These are phyloP conservation scores for Escallonia herrerae DNA, from an alignment of 129 eudicot genomes.

Conservation along the genomic window DNA sequence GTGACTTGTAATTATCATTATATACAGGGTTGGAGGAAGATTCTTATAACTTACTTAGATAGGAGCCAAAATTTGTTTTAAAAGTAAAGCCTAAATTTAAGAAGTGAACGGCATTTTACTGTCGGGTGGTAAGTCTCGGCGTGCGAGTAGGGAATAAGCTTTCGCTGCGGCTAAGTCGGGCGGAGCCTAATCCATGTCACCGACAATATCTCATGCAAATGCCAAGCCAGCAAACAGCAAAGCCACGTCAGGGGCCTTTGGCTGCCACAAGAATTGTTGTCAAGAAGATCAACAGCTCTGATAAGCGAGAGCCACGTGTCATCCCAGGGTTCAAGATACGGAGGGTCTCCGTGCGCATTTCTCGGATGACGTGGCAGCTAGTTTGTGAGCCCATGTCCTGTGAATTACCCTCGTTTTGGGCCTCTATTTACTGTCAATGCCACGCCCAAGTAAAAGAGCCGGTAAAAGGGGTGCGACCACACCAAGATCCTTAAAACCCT, in stretches of 20 bases:
- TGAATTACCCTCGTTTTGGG: neutral
- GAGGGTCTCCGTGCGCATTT: slow-evolving; percentile 8
- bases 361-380: slow-evolving; percentile 26
- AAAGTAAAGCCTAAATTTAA: no score
- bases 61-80: no score
- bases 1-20: no score
- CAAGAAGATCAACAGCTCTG: neutral
- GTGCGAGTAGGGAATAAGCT: no score
- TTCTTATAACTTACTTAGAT: no score
- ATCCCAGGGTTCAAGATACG: neutral
- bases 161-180: no score
- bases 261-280: neutral
- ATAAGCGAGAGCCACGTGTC: neutral
- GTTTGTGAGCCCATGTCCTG: neutral
- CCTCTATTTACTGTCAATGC: slow-evolving; percentile 13
- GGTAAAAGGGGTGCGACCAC: slow-evolving; percentile 28
- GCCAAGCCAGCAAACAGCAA: neutral
- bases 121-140: no score
- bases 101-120: no score
- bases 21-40: no score
- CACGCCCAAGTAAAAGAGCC: slow-evolving; percentile 20
- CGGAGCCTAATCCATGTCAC: neutral
- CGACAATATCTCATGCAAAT: neutral
- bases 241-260: slow-evolving; percentile 1
- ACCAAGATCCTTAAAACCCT: slow-evolving; percentile 1